These are phyloP conservation scores for Clavulina sp. DNA, from an alignment of 768 basidiomycete genomes.

Conservation along the genomic window DNA sequence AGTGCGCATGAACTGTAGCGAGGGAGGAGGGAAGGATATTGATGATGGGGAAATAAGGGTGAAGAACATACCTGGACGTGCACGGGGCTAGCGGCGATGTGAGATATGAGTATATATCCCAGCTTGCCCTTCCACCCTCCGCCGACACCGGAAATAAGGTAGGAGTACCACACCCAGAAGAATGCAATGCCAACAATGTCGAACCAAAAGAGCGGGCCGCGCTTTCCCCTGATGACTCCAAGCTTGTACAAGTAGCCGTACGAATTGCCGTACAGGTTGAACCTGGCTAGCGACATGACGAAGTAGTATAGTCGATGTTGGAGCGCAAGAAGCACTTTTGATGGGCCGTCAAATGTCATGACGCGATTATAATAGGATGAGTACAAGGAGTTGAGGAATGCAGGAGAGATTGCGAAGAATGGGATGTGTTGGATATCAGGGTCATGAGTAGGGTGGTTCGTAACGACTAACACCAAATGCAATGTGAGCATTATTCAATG, in stretches of 20 bases:
- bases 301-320: constrained; percentile 92
- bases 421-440: constrained; percentile 48
- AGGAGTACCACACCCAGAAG: constrained; percentile 81
- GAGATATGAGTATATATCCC: constrained; percentile 66
- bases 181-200: constrained; percentile 61
- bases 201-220: constrained; percentile 54
- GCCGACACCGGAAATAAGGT: constrained; percentile 53
- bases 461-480: constrained; percentile 43
- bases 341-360: constrained; percentile 58
- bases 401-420: constrained; percentile 83
- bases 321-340: constrained; percentile 44
- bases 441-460: constrained; percentile 94
- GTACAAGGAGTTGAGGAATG: constrained; percentile 72
- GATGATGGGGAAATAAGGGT: neutral
- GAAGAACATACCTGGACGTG: constrained; percentile 65
- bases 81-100: constrained; percentile 72
- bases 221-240: constrained; percentile 38
- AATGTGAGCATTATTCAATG: constrained; percentile 3
- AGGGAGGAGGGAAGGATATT: neutral
- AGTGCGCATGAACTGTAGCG: neutral
- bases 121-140: constrained; percentile 43
- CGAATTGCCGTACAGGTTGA: constrained; percentile 85
- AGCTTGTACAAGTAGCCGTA: constrained; percentile 57
- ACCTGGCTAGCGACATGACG: constrained; percentile 75
- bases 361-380: constrained; percentile 89